Evolutionary conservation across 768 basidiomycete genomes (phyloP).

Genomic region (Amanita muscaria): DNA sequence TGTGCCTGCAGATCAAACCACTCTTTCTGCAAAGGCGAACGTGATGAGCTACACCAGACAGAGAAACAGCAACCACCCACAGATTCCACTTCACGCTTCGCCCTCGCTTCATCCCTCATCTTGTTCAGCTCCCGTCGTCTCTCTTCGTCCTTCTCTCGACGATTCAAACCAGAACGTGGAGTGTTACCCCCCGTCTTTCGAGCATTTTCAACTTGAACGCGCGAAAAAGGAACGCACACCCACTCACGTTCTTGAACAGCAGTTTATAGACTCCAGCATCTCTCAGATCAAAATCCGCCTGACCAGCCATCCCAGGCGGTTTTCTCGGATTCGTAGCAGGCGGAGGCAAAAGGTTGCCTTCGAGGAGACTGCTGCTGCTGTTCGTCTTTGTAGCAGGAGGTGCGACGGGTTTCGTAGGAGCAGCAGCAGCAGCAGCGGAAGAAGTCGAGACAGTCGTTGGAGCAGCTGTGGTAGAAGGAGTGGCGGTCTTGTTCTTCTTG

Average conservation of each 20-base stretch:
- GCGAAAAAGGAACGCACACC: background rate
- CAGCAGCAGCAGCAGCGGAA: background rate
- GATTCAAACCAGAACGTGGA: conserved; percentile 35
- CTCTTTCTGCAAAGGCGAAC: conserved; percentile 27
- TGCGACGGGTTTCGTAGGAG: conserved; percentile 19
- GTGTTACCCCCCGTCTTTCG: conserved; percentile 34
- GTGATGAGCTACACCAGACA: conserved; percentile 1
- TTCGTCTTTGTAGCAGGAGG: conserved; percentile 23
- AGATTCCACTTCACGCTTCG: conserved; percentile 44
- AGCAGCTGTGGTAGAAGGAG: conserved; percentile 18
- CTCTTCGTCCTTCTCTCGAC: conserved; percentile 55
- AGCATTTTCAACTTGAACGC: conserved; percentile 1
- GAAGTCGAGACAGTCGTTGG: no score
- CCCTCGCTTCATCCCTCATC: conserved; percentile 62
- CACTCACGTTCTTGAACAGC: conserved; percentile 47
- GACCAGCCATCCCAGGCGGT: conserved; percentile 34
- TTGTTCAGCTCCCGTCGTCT: conserved; percentile 56
- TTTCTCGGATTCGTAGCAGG: conserved; percentile 22
- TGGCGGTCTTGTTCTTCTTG: conserved; percentile 48
- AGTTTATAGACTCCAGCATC: conserved; percentile 54
- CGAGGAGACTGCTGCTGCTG: background rate
- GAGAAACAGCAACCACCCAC: conserved; percentile 27
- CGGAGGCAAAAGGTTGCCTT: conserved; percentile 5
- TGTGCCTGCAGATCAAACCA: conserved; percentile 52
- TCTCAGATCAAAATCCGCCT: conserved; percentile 55